Evolutionary conservation across 176 grass and related monocot genomes (phyloP).

Genomic region (Coix lacrymajobi): DNA sequence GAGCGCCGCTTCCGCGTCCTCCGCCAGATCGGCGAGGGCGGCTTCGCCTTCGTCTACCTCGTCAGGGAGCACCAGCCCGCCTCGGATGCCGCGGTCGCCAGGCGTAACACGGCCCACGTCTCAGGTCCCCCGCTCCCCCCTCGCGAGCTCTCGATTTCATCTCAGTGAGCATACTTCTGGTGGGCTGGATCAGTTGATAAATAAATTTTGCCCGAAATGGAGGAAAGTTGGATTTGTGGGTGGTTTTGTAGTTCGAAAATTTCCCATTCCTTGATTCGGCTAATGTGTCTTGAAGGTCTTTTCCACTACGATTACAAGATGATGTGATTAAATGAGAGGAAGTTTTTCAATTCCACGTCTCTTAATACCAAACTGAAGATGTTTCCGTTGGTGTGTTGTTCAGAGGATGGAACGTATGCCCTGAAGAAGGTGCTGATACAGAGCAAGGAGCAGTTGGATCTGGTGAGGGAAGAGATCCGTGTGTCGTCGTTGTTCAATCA

Average conservation of each 20-base stretch:
- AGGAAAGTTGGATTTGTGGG: not conserved
- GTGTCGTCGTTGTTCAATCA: slow-evolving; percentile 79
- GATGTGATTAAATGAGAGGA: not conserved
- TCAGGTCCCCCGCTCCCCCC: slow-evolving; percentile 42
- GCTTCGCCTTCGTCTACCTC: slow-evolving; percentile 94
- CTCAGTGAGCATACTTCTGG: not conserved
- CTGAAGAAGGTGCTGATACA: slow-evolving; percentile 94
- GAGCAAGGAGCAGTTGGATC: slow-evolving; percentile 82
- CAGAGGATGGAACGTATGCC: slow-evolving; percentile 83
- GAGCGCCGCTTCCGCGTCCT: slow-evolving; percentile 80
- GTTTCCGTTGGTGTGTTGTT: not conserved
- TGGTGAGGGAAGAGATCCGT: slow-evolving; percentile 90
- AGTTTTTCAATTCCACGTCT: not conserved
- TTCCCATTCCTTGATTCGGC: not conserved
- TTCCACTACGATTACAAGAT: not conserved
- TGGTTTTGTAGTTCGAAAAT: not conserved
- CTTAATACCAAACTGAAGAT: not conserved
- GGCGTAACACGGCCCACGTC: slow-evolving; percentile 47
- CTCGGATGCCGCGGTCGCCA: slow-evolving; percentile 17
- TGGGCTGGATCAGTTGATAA: not conserved
- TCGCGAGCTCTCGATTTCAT: not conserved
- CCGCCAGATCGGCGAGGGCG: slow-evolving; percentile 90
- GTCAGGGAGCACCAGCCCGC: slow-evolving; percentile 62
- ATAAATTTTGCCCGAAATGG: not conserved
- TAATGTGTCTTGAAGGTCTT: not conserved